Evolutionary conservation across 2,329 filamentous ascomycete species (phyloP).

Genomic region (Fusarium zealandicum): DNA sequence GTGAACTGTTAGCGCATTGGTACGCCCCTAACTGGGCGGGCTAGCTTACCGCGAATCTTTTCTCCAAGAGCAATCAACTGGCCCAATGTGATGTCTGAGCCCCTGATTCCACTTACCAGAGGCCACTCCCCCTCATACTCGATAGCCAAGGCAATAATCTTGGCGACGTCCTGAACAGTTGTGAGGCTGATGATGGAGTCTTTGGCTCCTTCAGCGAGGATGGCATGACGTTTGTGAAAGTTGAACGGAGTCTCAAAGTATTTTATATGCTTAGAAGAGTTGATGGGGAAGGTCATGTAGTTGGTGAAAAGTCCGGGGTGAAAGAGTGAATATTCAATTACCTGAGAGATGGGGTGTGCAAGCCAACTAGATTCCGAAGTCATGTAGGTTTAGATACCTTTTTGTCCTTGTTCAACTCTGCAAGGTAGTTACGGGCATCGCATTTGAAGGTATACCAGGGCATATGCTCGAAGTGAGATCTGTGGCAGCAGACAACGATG

Average conservation of each 20-base stretch:
- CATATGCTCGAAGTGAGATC: slow-evolving; percentile 17
- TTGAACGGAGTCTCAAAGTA: slow-evolving; percentile 50
- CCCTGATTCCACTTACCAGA: slow-evolving; percentile 49
- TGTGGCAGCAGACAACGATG: background rate
- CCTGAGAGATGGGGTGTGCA: slow-evolving; percentile 40
- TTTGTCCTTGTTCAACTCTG: slow-evolving; percentile 56
- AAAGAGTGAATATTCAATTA: slow-evolving; percentile 64
- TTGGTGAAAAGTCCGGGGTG: slow-evolving; percentile 62
- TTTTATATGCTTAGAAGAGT: slow-evolving; percentile 54
- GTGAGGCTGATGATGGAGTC: slow-evolving; percentile 54
- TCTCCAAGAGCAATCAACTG: slow-evolving; percentile 51
- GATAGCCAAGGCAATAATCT: slow-evolving; percentile 50
- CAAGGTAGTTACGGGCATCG: slow-evolving; percentile 57
- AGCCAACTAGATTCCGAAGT: accelerated
- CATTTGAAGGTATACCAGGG: slow-evolving; percentile 50
- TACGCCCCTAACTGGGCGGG: accelerated
- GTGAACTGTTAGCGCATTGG: background rate
- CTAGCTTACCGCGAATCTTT: slow-evolving; percentile 42
- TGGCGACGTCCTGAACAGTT: slow-evolving; percentile 52
- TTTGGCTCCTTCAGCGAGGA: slow-evolving; percentile 53
- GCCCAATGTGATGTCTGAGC: slow-evolving; percentile 45
- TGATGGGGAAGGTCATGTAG: slow-evolving; percentile 60
- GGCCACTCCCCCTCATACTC: slow-evolving; percentile 56
- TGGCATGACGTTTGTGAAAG: slow-evolving; percentile 51
- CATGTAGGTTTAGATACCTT: slow-evolving; percentile 41